Conservation (phyloP, 2,329 filamentous ascomycete genomes). For the Graphium sp. region DNA sequence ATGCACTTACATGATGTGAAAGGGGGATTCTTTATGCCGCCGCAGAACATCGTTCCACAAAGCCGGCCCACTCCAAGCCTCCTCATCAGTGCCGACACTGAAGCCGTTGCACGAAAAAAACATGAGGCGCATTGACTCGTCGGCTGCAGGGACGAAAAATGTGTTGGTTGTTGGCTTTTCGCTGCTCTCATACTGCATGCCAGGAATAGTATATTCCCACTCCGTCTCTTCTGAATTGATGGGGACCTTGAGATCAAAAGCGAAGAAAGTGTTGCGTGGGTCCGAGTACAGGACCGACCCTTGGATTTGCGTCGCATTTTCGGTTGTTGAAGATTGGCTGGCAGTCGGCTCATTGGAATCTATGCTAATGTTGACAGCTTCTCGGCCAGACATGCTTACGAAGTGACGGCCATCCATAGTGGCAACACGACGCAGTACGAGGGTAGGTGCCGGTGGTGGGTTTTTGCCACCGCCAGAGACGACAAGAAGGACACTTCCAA, state of each 20-base stretch:
- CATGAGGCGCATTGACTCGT: slow-evolving; percentile 93
- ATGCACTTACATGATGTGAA: slow-evolving; percentile 64
- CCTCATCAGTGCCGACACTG: slow-evolving; percentile 70
- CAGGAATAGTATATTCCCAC: slow-evolving; percentile 64
- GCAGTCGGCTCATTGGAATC: slow-evolving; percentile 2
- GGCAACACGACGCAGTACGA: slow-evolving; percentile 32
- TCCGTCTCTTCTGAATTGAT: slow-evolving; percentile 52
- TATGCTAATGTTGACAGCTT: slow-evolving; percentile 7
- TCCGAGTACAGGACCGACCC: slow-evolving; percentile 48
- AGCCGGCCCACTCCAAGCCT: slow-evolving; percentile 76
- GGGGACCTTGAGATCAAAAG: slow-evolving; percentile 68
- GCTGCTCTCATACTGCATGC: slow-evolving; percentile 41
- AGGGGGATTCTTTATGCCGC: slow-evolving; percentile 60
- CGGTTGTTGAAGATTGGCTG: too few species aligned
- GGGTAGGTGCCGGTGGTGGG: slow-evolving; percentile 38
- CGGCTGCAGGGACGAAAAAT: slow-evolving; percentile 73
- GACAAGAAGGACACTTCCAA: slow-evolving; percentile 75
- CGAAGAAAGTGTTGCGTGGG: slow-evolving; percentile 71
- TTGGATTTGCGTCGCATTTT: too few species aligned
- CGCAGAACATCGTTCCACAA: slow-evolving; percentile 90
- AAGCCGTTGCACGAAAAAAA: slow-evolving; percentile 98
- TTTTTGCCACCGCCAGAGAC: slow-evolving; percentile 51
- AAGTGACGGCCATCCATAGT: slow-evolving; percentile 6
- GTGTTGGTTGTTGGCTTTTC: slow-evolving; percentile 41
- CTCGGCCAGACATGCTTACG: slow-evolving; percentile 2